A percentile compares a stretch with the other conserved stretches of the same genome.
Evolutionary conservation across 192 early-diverging fungal species (phyloP).

Genomic region (Mortierella hygrophila): DNA sequence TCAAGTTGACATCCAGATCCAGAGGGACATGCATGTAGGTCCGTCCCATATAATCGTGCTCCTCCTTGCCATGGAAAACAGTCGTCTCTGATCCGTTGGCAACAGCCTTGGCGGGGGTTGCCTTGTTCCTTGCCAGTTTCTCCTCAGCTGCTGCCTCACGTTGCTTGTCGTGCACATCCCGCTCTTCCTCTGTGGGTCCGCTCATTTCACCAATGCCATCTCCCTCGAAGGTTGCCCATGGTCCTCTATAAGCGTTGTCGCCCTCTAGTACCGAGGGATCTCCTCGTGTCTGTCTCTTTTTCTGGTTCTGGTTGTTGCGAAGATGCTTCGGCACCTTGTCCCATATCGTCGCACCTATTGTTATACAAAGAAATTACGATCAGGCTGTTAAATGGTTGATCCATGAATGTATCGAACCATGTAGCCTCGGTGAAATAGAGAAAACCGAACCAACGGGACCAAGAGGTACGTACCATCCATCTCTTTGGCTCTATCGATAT

Average conservation of each 20-base stretch:
- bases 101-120: constrained; percentile 39
- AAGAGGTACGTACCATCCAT: constrained; percentile 58
- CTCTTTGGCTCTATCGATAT: constrained; percentile 64
- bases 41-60: constrained; percentile 92
- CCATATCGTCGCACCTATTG: constrained; percentile 53
- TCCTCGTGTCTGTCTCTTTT: constrained; percentile 82
- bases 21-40: constrained; percentile 97
- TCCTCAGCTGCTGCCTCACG: constrained; percentile 57
- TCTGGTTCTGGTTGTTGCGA: constrained; percentile 59
- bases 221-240: constrained; percentile 94
- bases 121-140: constrained; percentile 53
- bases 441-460: no score
- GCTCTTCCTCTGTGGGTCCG: constrained; percentile 69
- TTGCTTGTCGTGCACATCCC: constrained; percentile 63
- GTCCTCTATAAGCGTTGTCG: constrained; percentile 85
- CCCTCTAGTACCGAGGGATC: constrained; percentile 82
- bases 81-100: constrained; percentile 79
- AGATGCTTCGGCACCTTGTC: constrained; percentile 55
- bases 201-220: constrained; percentile 74
- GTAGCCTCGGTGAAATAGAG: not conserved
- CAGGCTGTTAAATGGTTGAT: not conserved
- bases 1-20: constrained; percentile 85
- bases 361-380: not conserved
- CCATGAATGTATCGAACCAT: not conserved
- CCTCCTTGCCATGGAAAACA: constrained; percentile 87